phyloP scores from a whole-genome alignment of 2,329 filamentous ascomycete species.

The Pezicula neosporulosa region DNA sequence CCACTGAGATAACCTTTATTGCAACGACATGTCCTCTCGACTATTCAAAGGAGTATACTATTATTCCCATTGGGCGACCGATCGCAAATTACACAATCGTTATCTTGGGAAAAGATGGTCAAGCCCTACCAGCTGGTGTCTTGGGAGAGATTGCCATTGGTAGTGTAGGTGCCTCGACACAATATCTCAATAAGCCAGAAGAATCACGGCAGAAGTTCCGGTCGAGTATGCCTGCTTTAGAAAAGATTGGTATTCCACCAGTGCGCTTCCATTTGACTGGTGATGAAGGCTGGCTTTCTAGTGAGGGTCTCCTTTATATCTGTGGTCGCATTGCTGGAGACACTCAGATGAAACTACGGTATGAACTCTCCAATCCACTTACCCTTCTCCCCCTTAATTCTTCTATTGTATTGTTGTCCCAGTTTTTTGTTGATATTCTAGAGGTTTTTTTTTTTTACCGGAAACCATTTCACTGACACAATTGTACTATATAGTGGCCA shows the following conservation, averaged over 20 bases:
- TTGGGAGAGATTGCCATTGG: constrained; percentile 39
- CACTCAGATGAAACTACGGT: constrained; percentile 34
- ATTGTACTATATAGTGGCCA: constrained; percentile 31
- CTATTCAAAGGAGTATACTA: too few relatives aligned
- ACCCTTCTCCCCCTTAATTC: too few relatives aligned
- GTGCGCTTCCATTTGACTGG: constrained; percentile 31
- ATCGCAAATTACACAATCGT: constrained; percentile 22
- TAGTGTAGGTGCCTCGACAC: constrained; percentile 24
- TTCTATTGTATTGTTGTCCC: too few relatives aligned
- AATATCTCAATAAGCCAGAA: constrained; percentile 28
- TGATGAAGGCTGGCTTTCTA: constrained; percentile 32
- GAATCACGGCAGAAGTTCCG: background rate
- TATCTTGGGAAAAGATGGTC: constrained; percentile 34
- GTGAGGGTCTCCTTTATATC: constrained; percentile 26
- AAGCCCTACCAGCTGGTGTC: constrained; percentile 33
- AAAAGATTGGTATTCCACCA: background rate
- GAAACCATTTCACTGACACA: too few relatives aligned
- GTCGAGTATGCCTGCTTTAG: background rate
- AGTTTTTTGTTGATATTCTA: too few relatives aligned
- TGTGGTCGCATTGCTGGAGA: constrained; percentile 30
- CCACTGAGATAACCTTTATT: too few relatives aligned
- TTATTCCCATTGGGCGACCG: constrained; percentile 2
- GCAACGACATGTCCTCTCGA: too few relatives aligned
- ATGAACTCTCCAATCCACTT: too few relatives aligned
- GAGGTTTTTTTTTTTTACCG: too few relatives aligned